Conservation (phyloP, 768 basidiomycete genomes). For the Neoboletus subvelutipes region DNA sequence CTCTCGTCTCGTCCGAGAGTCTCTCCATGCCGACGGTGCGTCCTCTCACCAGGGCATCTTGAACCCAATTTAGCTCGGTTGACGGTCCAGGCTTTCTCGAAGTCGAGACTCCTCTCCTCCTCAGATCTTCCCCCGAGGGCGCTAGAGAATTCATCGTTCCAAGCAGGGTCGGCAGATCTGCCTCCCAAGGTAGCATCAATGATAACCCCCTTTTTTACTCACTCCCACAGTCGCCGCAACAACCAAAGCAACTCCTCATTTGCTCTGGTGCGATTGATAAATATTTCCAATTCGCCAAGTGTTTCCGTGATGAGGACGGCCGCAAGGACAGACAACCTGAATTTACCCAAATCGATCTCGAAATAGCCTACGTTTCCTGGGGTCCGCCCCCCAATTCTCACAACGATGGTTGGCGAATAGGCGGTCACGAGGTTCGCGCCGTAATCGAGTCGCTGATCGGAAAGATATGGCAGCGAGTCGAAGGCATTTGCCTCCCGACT, state of each 20-base stretch:
- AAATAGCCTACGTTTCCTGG: slow-evolving; percentile 95
- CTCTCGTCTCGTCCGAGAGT: slow-evolving; percentile 71
- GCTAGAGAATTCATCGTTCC: slow-evolving; percentile 94
- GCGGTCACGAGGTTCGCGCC: slow-evolving; percentile 77
- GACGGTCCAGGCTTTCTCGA: slow-evolving; percentile 73
- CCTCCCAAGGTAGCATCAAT: slow-evolving; percentile 24
- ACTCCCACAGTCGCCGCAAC: slow-evolving; percentile 92
- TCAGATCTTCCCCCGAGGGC: slow-evolving; percentile 92
- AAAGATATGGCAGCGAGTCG: slow-evolving; percentile 71
- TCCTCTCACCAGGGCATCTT: slow-evolving; percentile 11
- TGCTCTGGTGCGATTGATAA: slow-evolving; percentile 86
- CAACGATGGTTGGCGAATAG: slow-evolving; percentile 71
- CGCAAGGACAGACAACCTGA: slow-evolving; percentile 95
- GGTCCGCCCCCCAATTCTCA: slow-evolving; percentile 35
- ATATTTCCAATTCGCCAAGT: slow-evolving; percentile 91
- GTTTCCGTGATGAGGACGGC: slow-evolving; percentile 95
- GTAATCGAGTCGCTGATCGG: slow-evolving; percentile 75
- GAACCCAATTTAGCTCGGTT: slow-evolving; percentile 4
- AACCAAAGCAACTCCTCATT: slow-evolving; percentile 91
- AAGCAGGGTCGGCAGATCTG: slow-evolving; percentile 49
- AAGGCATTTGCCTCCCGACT: slow-evolving; percentile 58
- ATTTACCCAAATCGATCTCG: slow-evolving; percentile 95
- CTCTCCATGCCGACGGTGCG: slow-evolving; percentile 73
- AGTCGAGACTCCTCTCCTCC: slow-evolving; percentile 89
- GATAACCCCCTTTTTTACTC: slow-evolving; percentile 68